Percentiles rank a stretch among this genome's conserved stretches.
These are phyloP conservation scores for Colletotrichum noveboracense DNA, from an alignment of 2,329 filamentous ascomycete genomes.

Conservation along the genomic window DNA sequence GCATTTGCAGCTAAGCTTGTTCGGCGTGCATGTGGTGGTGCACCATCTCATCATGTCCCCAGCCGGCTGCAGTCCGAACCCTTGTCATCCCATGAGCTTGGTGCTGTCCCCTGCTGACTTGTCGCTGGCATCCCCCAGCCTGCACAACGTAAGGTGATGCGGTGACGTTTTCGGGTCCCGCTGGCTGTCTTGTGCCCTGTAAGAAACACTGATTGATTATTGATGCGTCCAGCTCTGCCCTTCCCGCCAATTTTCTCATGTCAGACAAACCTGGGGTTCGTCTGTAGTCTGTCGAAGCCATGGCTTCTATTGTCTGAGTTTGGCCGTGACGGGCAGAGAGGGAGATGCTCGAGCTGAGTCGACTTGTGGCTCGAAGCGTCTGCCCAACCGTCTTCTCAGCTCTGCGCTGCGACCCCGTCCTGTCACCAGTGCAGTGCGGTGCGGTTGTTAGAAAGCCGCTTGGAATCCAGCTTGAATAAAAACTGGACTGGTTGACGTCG, in stretches of 20 bases:
- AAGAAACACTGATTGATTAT: neutral
- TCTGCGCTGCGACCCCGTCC: neutral
- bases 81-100: slow-evolving; percentile 17
- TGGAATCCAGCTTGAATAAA: neutral
- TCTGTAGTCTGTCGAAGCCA: neutral
- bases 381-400: neutral
- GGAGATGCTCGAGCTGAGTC: neutral
- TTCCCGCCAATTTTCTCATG: neutral
- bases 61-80: neutral
- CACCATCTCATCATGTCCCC: neutral
- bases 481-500: slow-evolving; percentile 16
- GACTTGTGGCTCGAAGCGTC: neutral
- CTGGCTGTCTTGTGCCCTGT: neutral
- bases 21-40: neutral
- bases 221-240: neutral
- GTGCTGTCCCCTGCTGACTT: slow-evolving; percentile 6
- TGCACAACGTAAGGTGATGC: neutral
- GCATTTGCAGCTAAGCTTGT: slow-evolving; percentile 11
- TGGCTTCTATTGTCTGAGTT: neutral
- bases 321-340: neutral
- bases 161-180: slow-evolving; percentile 14
- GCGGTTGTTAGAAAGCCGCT: neutral
- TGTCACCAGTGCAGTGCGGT: neutral
- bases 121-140: slow-evolving; percentile 8
- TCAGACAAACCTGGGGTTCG: neutral